Evolutionary conservation across 2,329 filamentous ascomycete genomes (phyloP).

Genomic region (Xylariaceae sp.): DNA sequence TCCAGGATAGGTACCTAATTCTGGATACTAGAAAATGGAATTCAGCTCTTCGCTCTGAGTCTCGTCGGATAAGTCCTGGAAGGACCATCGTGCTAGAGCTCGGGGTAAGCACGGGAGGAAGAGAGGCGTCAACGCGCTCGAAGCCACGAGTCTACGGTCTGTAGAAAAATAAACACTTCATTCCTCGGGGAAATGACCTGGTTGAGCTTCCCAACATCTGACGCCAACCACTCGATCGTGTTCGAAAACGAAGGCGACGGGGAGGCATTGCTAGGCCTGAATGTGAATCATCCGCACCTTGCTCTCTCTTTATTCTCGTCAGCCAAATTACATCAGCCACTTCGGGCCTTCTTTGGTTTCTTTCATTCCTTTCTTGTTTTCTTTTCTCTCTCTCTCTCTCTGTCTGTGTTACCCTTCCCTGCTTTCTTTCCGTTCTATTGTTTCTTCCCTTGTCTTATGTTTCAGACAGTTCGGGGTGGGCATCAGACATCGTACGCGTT

Average conservation of each 20-base stretch:
- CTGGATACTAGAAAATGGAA: background rate
- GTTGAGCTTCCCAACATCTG: background rate
- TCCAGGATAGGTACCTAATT: background rate
- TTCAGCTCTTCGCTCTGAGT: background rate
- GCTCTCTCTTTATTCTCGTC: background rate
- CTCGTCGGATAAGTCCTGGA: conserved; percentile 3
- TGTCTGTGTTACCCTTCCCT: background rate
- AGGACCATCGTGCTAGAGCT: background rate
- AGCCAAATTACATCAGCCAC: conserved; percentile 6
- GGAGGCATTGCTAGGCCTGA: background rate
- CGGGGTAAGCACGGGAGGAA: conserved; percentile 1
- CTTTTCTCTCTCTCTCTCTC: background rate
- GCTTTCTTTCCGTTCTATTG: background rate
- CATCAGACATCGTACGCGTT: background rate
- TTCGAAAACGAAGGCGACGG: background rate
- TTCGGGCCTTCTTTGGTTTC: background rate
- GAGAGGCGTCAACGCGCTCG: background rate
- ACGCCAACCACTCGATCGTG: background rate
- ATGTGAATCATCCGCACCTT: background rate
- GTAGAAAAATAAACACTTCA: background rate
- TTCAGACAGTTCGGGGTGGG: too few species aligned
- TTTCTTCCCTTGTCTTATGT: background rate
- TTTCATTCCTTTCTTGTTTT: background rate
- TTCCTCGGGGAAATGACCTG: background rate
- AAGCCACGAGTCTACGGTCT: background rate